Base-by-base conservation (phyloP, 306 rosid species). In the Cyclanthera cordifolia region DNA sequence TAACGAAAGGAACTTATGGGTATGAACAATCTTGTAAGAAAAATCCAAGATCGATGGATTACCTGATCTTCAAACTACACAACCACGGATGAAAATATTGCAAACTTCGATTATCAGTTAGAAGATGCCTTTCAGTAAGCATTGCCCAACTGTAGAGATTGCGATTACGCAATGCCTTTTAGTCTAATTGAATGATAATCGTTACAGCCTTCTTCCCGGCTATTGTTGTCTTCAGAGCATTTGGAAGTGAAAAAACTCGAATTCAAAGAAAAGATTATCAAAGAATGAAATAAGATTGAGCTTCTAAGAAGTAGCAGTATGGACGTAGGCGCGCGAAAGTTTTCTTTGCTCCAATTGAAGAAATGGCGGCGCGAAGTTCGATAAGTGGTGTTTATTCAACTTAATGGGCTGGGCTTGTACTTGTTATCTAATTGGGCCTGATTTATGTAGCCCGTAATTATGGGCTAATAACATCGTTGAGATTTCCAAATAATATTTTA, bases 301-400 rank as follows among this genome's bases (percentile, higher is more conserved):
- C 8, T 34, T 34, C 47, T 2, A 2, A 34, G 67, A 60, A 60
- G 67, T 17, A 34, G n/a, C 1, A 19, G 28, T 8, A 4, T 5
- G 20, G 37, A 60, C 49, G 10, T 37, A 37, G 68, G 68, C 50
- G 68, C 32, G n/a, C 68, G 28, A 61, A 61, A 61, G 11, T n/a
- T 61, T 23, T 11, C 32, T 23, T 37, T 37, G 68, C 28, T 61
- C 25, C 68, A 10, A 37, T 4, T 4, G 24, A 58, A 32, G 66
- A 10, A 30, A 9, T 4, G 15, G 46, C 21, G 24, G 14, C 41
- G 41, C 4, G 16, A 15, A 4, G 41, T 34, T 34, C 8, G 41
- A 5, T 34, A 6, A 34, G 41, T 34, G 37, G 13, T 13, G 48
- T 12, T 43, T 43, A 2, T 43, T 12, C 16, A 43, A 12, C 48